Percentiles rank a stretch among this genome's conserved stretches.
These are phyloP conservation scores for Penicillium rolfsii DNA, from an alignment of 2,329 filamentous ascomycete genomes.

Conservation along the genomic window DNA sequence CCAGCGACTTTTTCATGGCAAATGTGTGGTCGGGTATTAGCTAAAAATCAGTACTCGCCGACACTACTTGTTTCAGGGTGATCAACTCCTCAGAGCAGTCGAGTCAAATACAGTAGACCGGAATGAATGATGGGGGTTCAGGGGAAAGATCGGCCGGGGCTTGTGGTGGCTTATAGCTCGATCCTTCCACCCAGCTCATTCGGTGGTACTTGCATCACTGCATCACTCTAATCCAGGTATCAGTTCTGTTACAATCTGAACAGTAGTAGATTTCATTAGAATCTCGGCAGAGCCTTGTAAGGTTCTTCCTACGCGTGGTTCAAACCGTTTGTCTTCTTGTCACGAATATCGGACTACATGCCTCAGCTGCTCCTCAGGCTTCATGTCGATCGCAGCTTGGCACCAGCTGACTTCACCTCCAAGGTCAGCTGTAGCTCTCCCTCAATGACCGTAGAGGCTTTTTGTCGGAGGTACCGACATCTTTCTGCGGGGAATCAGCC, in stretches of 20 bases:
- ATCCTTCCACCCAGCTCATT: neutral
- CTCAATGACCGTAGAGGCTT: neutral
- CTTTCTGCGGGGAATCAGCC: neutral
- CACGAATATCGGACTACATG: neutral
- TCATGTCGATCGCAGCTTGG: neutral
- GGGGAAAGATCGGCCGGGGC: neutral
- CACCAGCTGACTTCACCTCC: neutral
- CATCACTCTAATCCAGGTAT: neutral
- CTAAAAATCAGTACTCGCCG: neutral
- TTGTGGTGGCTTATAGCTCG: neutral
- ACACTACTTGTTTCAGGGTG: neutral
- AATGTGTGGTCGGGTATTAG: neutral
- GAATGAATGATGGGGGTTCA: neutral
- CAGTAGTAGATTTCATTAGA: neutral
- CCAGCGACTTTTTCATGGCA: too few relatives aligned
- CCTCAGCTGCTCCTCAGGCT: neutral
- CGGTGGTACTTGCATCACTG: neutral
- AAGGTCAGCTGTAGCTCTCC: neutral
- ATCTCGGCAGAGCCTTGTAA: too few relatives aligned
- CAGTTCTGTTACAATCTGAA: too few relatives aligned
- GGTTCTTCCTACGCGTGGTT: neutral
- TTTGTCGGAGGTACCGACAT: neutral
- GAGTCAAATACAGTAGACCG: neutral
- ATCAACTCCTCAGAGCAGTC: neutral
- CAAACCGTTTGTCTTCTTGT: too few relatives aligned